A percentile compares a stretch with the other conserved stretches of the same genome.
These are phyloP conservation scores for Podospora pseudocomata DNA, from an alignment of 495 filamentous ascomycete genomes.

Conservation along the genomic window DNA sequence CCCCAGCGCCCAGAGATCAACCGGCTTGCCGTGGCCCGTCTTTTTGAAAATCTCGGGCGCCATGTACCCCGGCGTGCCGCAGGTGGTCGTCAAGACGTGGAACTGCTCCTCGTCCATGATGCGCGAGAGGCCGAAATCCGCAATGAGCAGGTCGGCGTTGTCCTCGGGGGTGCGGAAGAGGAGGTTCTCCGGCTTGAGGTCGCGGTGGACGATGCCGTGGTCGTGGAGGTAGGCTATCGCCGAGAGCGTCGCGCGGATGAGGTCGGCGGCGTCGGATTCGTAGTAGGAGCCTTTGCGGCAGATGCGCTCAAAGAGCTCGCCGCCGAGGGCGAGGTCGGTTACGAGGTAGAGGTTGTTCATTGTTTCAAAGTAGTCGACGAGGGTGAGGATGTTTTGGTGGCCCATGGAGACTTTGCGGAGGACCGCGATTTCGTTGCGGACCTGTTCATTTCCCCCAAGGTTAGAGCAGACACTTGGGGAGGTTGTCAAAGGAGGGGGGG, in stretches of 20 bases:
- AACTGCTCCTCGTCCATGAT: slow-evolving; percentile 99
- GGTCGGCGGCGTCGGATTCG: slow-evolving; percentile 91
- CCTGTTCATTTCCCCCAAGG: slow-evolving; percentile 36
- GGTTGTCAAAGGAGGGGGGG: background rate
- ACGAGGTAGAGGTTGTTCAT: slow-evolving; percentile 99
- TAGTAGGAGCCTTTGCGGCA: slow-evolving; percentile 98
- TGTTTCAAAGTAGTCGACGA: slow-evolving; percentile 99
- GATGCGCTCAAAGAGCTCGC: slow-evolving; percentile 97
- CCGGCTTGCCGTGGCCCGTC: slow-evolving; percentile 81
- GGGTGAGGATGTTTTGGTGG: slow-evolving; percentile 93
- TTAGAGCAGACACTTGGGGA: too few relatives aligned
- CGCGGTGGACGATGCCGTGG: slow-evolving; percentile 94
- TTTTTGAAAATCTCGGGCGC: slow-evolving; percentile 91
- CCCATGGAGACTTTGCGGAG: slow-evolving; percentile 96
- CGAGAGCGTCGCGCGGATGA: slow-evolving; percentile 89
- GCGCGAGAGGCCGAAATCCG: slow-evolving; percentile 87
- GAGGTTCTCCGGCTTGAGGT: slow-evolving; percentile 72
- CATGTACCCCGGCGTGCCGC: slow-evolving; percentile 96
- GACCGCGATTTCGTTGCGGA: slow-evolving; percentile 96
- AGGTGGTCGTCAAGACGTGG: slow-evolving; percentile 95
- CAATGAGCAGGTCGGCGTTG: slow-evolving; percentile 86
- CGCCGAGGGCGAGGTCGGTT: slow-evolving; percentile 92
- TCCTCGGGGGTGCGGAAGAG: slow-evolving; percentile 78
- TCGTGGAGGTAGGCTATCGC: slow-evolving; percentile 99
- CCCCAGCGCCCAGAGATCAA: slow-evolving; percentile 95